These are phyloP conservation scores for Neurospora sp. DNA, from an alignment of 495 filamentous ascomycete species.

Conservation along the genomic window DNA sequence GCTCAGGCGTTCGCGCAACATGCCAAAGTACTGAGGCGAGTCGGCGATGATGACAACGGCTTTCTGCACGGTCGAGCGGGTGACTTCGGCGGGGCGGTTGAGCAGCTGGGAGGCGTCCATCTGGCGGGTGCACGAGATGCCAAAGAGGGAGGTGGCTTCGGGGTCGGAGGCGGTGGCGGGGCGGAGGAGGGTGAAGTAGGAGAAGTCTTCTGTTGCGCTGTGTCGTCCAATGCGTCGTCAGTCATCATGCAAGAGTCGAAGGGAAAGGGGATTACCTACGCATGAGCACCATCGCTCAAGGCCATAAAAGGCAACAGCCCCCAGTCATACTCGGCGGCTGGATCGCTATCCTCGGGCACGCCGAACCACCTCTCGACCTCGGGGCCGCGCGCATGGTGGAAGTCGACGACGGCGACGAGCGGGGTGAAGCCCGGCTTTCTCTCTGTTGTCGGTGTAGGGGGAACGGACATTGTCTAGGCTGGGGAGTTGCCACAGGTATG, in stretches of 20 bases:
- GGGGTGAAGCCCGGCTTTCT: conserved; percentile 34
- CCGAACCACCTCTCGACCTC: conserved; percentile 92
- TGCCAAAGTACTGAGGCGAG: conserved; percentile 69
- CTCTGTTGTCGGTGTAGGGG: conserved; percentile 16
- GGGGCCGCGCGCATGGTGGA: conserved; percentile 93
- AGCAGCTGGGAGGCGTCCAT: conserved; percentile 69
- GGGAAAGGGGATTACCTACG: conserved; percentile 43
- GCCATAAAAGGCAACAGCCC: conserved; percentile 91
- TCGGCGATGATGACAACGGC: conserved; percentile 96
- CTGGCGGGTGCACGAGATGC: conserved; percentile 90
- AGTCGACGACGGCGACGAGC: conserved; percentile 85
- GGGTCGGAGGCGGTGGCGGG: conserved; percentile 45
- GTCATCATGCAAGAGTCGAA: not conserved
- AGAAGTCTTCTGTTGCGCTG: conserved; percentile 88
- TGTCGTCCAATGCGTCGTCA: not conserved
- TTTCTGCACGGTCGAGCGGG: conserved; percentile 92
- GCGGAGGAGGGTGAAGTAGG: conserved; percentile 87
- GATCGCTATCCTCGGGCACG: conserved; percentile 64
- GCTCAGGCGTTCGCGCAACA: conserved; percentile 71
- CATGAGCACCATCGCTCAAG: conserved; percentile 89
- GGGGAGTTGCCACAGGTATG: not conserved
- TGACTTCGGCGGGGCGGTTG: conserved; percentile 76
- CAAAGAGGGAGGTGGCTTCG: conserved; percentile 67
- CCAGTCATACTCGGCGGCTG: conserved; percentile 85
- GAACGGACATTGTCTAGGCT: conserved; percentile 13